Conservation (phyloP, 1,284 basidiomycete species). For the Rhizoctonia solani region DNA sequence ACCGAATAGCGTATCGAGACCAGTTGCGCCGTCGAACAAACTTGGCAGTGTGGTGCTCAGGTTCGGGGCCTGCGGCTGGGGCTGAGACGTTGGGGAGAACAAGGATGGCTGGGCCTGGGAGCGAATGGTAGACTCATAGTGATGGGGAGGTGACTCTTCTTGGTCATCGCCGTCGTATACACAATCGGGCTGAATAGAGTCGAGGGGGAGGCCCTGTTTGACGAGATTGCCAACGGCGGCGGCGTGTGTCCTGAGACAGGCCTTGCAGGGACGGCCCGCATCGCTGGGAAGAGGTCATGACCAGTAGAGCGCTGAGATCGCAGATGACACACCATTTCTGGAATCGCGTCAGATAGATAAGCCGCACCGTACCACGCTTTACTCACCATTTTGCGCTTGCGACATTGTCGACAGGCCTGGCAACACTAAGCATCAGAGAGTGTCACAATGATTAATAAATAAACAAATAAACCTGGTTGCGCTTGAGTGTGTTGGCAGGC, state of each 20-base stretch:
- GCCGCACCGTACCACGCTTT: neutral
- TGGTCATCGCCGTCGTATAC: constrained; percentile 20
- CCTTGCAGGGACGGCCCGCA: constrained; percentile 32
- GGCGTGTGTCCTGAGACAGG: constrained; percentile 24
- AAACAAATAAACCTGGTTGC: constrained; percentile 13
- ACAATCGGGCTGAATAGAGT: constrained; percentile 30
- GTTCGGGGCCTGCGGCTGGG: neutral
- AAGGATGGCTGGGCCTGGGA: neutral
- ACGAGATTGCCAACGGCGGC: constrained; percentile 28
- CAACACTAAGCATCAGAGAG: neutral
- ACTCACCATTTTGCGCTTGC: constrained; percentile 31
- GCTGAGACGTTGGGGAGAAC: neutral
- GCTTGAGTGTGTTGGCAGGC: constrained; percentile 23
- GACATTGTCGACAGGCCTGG: constrained; percentile 31
- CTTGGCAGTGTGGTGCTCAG: no score
- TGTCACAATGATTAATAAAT: neutral
- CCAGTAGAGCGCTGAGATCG: neutral
- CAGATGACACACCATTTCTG: constrained; percentile 25
- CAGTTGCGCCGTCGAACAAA: neutral
- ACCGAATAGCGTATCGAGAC: no score
- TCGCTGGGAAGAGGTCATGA: constrained; percentile 6
- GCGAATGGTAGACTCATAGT: no score
- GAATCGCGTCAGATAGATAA: neutral
- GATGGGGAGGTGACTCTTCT: no score
- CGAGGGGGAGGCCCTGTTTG: constrained; percentile 31